These are phyloP conservation scores for Quercus robur DNA, from an alignment of 306 rosid genomes.

Conservation along the genomic window DNA sequence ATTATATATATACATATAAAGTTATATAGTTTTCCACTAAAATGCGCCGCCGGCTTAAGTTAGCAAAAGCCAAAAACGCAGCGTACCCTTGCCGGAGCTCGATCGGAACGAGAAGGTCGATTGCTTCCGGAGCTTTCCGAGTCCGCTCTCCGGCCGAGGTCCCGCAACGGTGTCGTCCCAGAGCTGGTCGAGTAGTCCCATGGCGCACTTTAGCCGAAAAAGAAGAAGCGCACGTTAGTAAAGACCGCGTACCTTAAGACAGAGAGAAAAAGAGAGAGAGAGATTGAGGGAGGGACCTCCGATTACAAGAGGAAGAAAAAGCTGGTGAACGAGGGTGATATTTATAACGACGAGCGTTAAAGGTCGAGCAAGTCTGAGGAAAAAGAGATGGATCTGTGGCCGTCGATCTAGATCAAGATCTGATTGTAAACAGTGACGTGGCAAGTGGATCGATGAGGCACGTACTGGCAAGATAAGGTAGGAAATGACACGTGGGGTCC, in stretches of 20 bases:
- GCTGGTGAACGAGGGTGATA: accelerated
- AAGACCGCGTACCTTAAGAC: neutral
- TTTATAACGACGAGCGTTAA: conserved; percentile 50
- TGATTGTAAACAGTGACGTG: conserved; percentile 26
- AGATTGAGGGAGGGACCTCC: too few species aligned
- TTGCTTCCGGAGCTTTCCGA: conserved; percentile 78
- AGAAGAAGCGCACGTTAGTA: neutral
- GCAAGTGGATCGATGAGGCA: conserved; percentile 37
- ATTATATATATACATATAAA: too few species aligned
- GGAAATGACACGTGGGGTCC: conserved; percentile 38
- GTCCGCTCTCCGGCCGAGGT: conserved; percentile 80
- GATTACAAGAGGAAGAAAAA: neutral
- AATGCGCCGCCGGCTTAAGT: neutral
- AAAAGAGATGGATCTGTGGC: conserved; percentile 7
- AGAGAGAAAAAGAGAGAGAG: too few species aligned
- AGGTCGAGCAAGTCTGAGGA: conserved; percentile 48
- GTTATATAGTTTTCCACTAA: neutral
- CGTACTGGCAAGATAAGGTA: conserved; percentile 53
- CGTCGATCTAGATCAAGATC: conserved; percentile 11
- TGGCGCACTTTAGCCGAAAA: neutral
- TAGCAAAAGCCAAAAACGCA: neutral
- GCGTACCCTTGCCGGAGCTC: conserved; percentile 66
- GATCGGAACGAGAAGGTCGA: conserved; percentile 39
- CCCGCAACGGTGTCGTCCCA: conserved; percentile 99
- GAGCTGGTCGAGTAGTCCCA: conserved; percentile 90